Evolutionary conservation across 306 rosid genomes (phyloP), one percentile per base, ranked within the genome.

Genomic region (Vigna nakashimae): DNA sequence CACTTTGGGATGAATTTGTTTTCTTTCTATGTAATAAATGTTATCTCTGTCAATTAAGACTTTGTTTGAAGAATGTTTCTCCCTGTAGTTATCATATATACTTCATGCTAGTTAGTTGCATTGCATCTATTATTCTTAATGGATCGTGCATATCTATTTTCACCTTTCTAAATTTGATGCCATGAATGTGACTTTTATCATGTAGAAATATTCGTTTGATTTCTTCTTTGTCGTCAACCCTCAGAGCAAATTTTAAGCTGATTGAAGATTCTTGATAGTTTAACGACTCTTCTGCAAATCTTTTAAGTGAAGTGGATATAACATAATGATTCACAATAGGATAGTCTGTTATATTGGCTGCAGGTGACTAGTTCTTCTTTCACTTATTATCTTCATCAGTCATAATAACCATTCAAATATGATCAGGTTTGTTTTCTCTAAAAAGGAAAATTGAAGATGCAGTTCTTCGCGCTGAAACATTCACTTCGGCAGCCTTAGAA

Each of bases 361-460:
- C 26, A 13, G 79, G 66, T 65, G 69, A 59, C 24, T 42, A n/a
- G 53, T 40, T 43, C 74, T 51, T 65, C 16, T 62, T 18, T 76
- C 69, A 49, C 63, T 64, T 69, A 9, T 57, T 74, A 24, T 40
- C 75, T 59, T 32, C 10, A 8, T 80, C 56, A 55, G 62, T 82
- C 73, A 65, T 64, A 72, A 70, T 56, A 4, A 65, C 46, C 62
- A 52, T 77, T 83, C 16, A 63, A 45, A 50, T 26, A 38, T 79
- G 38, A 46, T 48, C 84, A 88, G 97, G 98, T 73, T 75, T 91
- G 59, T 93, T 88, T 87, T 90, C 97, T 30, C 82, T 91, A 56
- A 89, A 84, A 78, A 91, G 86, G 91, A 91, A 91, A 84, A 88
- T 91, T 59, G 97, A 89, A 73, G 97, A 91, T 74, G 82, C 93